Base-by-base conservation (phyloP, 148 eudicot species). In the Limonium bicolor region DNA sequence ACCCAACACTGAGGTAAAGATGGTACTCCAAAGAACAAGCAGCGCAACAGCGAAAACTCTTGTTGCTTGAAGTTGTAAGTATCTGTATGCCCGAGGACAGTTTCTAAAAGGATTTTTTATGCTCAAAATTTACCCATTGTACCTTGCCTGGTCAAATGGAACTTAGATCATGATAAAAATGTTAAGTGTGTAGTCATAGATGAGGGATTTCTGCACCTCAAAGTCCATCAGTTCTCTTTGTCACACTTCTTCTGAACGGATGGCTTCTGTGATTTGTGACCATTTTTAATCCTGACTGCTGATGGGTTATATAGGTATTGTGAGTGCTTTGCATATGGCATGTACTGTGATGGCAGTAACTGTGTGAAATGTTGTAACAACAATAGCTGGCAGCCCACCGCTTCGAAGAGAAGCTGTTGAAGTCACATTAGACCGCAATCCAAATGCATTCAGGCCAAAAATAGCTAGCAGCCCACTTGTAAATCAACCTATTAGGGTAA, bases 261-360 rank as follows among this genome's bases (percentile, higher is more conserved):
- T n/a, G n/a, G n/a, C n/a, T n/a, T n/a, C n/a, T n/a, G n/a, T n/a
- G n/a, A n/a, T n/a, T n/a, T n/a, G n/a, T n/a, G n/a, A n/a, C n/a
- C n/a, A n/a, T n/a, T n/a, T n/a, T n/a, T n/a, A n/a, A n/a, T n/a
- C n/a, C n/a, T n/a, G n/a, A n/a, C n/a, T n/a, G n/a, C n/a, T 28
- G 29, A 43, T 61, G 19, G 47, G 12, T 30, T 66, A 56, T 54
- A 45, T 68, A 92, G 99, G 69, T 92, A 92, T 43, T 92, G 99
- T 60, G 99, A 92, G 60, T 92, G 99, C 68, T 92, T 92, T 64
- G 99, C 99, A 47, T 81, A 95, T 60, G 99, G 99, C 54, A 65
- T 81, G 39, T 85, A 85, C 41, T 92, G 99, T 56, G 86, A 92
- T 63, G 99, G 99, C n/a, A 85, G 99, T 75, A 92, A 92, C 56